phyloP scores from a whole-genome alignment of 306 rosid genomes.

The Vigna unguiculata region DNA sequence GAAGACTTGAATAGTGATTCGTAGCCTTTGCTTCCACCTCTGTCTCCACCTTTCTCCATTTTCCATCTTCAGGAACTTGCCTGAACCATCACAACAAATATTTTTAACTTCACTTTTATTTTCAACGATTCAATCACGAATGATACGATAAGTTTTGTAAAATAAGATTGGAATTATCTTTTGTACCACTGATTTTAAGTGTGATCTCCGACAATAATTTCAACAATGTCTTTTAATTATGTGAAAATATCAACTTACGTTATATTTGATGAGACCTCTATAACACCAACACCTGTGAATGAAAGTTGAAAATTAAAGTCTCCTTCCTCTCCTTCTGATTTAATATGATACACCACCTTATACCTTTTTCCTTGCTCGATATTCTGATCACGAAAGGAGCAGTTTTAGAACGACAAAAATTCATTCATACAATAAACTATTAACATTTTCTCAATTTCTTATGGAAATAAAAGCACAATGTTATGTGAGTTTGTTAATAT shows the following conservation, averaged over 20 bases:
- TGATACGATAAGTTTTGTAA: no score
- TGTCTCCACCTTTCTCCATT: background rate
- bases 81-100: background rate
- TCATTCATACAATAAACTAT: background rate
- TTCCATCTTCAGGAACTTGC: background rate
- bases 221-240: background rate
- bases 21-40: background rate
- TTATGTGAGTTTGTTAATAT: background rate
- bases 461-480: background rate
- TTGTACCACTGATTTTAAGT: no score
- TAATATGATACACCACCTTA: constrained; percentile 62
- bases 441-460: background rate
- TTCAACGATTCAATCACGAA: no score
- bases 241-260: background rate
- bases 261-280: background rate
- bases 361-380: constrained; percentile 75
- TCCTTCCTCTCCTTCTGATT: background rate
- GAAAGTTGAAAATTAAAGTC: background rate
- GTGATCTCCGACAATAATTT: no score
- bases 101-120: background rate
- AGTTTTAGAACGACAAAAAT: background rate
- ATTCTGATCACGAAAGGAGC: constrained; percentile 54
- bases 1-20: constrained; percentile 4
- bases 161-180: no score
- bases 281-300: background rate